Base-by-base conservation (phyloP, 2,329 filamentous ascomycete genomes). In the Paecilomyces sp. region DNA sequence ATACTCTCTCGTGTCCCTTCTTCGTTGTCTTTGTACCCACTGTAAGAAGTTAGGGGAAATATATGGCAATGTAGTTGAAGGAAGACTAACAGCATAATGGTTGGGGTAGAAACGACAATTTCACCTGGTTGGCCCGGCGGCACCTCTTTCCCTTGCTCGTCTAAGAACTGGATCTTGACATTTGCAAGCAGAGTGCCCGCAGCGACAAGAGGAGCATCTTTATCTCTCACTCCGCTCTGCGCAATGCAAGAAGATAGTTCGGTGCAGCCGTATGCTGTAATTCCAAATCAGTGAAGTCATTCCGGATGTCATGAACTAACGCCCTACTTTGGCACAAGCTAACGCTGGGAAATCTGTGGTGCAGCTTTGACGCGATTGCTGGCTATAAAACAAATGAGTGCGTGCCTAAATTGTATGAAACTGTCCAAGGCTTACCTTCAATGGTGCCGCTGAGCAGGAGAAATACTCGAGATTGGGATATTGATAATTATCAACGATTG, bases 1-100 rank as follows among this genome's bases (percentile, higher is more conserved):
- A 66, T 64, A 1, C 62, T 63, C 28, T 57, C 22, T 7, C 47
- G 24, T 51, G 65, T 66, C 30, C 63, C 63, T 22, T 63, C 63
- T 54, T 61, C 60, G 8, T 55, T 51, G 57, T 63, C 61, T 54
- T 60, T 61, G 56, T 66, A 66, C 51, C 63, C 61, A 58, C 65
- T 66, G 31, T 33, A 22, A 22, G 22, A 22, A 22, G 22, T 22
- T 22, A 22, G 22, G 22, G 22, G 22, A 22, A 22, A 33, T 33
- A 12, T 12, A 33, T 33, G 31, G 31, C 22, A 22, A 22, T 22
- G 22, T 22, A 22, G 22, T 22, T 22, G 22, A 22, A 22, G 22
- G 22, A 22, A 22, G 31, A 56, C 55, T 34, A 24, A 56, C 55
- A 56, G 34, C 55, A 56, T 56, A 25, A 56, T 56, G 3, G 55